Percentiles rank a stretch among this genome's conserved stretches.
These are phyloP conservation scores for Gigaspora rosea DNA, from an alignment of 192 early-diverging fungal genomes.

Conservation along the genomic window DNA sequence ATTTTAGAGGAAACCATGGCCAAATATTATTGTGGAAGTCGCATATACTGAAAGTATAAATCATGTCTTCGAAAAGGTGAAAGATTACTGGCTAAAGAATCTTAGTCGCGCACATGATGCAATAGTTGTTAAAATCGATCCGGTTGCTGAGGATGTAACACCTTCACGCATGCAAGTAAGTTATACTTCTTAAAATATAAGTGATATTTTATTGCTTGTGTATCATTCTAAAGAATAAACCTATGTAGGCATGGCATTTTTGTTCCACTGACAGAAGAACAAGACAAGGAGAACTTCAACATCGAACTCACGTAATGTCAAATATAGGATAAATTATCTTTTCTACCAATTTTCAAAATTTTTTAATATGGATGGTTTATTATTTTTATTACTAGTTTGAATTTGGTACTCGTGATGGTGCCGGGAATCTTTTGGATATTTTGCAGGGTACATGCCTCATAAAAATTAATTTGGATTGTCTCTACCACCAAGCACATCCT, in stretches of 20 bases:
- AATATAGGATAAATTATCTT: slow-evolving; percentile 24
- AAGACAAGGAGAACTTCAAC: not conserved
- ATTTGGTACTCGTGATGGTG: slow-evolving; percentile 16
- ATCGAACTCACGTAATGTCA: slow-evolving; percentile 20
- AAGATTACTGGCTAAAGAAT: slow-evolving; percentile 23
- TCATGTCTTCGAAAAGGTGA: not conserved
- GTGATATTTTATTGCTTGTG: slow-evolving; percentile 11
- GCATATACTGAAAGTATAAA: slow-evolving; percentile 17
- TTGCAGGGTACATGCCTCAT: slow-evolving; percentile 7
- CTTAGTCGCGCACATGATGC: slow-evolving; percentile 7
- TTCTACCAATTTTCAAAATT: slow-evolving; percentile 3
- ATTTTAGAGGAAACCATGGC: slow-evolving; percentile 21
- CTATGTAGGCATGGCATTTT: slow-evolving; percentile 19
- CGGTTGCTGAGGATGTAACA: not conserved
- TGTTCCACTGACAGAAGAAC: slow-evolving; percentile 6
- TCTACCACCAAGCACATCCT: slow-evolving; percentile 23
- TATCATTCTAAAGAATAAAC: slow-evolving; percentile 28
- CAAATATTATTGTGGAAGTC: slow-evolving; percentile 23
- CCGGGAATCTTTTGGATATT: slow-evolving; percentile 15
- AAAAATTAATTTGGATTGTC: slow-evolving; percentile 20
- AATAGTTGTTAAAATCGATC: slow-evolving; percentile 30
- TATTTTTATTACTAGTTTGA: slow-evolving; percentile 25
- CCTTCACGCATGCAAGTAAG: slow-evolving; percentile 19
- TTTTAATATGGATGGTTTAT: slow-evolving; percentile 15
- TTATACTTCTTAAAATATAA: slow-evolving; percentile 22